Evolutionary conservation across 2,329 filamentous ascomycete genomes (phyloP).

Genomic region (Alternaria viburni): DNA sequence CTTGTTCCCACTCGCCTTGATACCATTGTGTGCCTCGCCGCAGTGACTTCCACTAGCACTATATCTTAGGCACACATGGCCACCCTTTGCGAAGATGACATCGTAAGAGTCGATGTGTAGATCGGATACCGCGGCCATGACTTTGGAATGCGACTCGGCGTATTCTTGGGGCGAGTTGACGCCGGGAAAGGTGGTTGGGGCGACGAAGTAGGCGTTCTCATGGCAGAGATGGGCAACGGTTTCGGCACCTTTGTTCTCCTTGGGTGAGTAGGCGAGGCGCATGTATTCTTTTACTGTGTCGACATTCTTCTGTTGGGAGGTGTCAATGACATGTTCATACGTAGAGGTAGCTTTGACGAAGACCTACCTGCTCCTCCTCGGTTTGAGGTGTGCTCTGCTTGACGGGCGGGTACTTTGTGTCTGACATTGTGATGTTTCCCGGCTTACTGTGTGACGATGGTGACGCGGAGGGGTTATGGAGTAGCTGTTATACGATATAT

Average conservation of each 20-base stretch:
- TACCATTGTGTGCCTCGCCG: slow-evolving; percentile 46
- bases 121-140: slow-evolving; percentile 45
- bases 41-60: slow-evolving; percentile 48
- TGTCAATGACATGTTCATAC: not conserved
- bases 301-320: slow-evolving; percentile 36
- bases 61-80: slow-evolving; percentile 46
- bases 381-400: slow-evolving; percentile 14
- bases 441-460: not conserved
- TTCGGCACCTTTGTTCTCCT: slow-evolving; percentile 41
- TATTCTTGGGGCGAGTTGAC: slow-evolving; percentile 49
- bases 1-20: slow-evolving; percentile 38
- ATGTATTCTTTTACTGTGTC: slow-evolving; percentile 47
- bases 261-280: slow-evolving; percentile 48
- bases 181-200: slow-evolving; percentile 48
- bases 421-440: slow-evolving; percentile 2
- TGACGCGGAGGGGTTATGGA: not conserved
- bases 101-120: slow-evolving; percentile 48
- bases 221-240: slow-evolving; percentile 46
- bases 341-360: not conserved
- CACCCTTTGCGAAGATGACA: slow-evolving; percentile 45
- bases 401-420: slow-evolving; percentile 7
- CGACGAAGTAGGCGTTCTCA: slow-evolving; percentile 41
- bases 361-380: slow-evolving; percentile 10
- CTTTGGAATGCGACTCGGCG: slow-evolving; percentile 45
- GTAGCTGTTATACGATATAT: not conserved